Evolutionary conservation across 257 asterid genomes (phyloP).

Genomic region (Handroanthus guayacan): DNA sequence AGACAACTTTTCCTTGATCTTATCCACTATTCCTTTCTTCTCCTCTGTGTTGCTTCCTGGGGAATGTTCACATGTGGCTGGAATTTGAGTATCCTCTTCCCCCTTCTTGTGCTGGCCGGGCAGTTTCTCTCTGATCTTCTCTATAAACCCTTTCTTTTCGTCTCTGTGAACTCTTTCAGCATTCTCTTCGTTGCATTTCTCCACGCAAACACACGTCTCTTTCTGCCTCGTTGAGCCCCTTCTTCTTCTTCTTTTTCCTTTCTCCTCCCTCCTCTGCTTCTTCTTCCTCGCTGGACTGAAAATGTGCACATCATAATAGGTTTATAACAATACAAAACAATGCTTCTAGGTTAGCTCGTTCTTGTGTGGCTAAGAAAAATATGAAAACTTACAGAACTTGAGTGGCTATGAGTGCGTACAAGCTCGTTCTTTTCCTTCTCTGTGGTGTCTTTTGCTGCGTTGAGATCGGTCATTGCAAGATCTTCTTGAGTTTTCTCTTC

Average conservation of each 20-base stretch:
- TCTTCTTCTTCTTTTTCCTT: conserved; percentile 48
- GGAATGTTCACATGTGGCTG: conserved; percentile 34
- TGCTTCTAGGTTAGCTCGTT: too few relatives aligned
- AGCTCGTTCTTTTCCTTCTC: too few relatives aligned
- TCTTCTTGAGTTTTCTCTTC: too few relatives aligned
- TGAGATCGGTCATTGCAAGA: too few relatives aligned
- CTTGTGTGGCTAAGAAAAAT: too few relatives aligned
- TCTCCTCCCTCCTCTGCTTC: conserved; percentile 44
- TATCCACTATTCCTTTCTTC: conserved; percentile 47
- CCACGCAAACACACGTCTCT: conserved; percentile 12
- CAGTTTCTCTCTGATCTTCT: conserved; percentile 47
- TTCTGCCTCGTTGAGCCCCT: conserved; percentile 38
- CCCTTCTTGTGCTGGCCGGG: conserved; percentile 42
- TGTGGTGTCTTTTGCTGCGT: too few relatives aligned
- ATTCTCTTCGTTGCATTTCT: conserved; percentile 29
- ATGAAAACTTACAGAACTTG: too few relatives aligned
- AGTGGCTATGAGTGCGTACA: too few relatives aligned
- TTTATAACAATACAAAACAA: too few relatives aligned
- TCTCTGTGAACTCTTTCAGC: conserved; percentile 29
- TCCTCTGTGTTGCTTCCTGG: conserved; percentile 38
- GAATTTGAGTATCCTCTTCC: conserved; percentile 17
- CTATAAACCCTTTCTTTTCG: conserved; percentile 43
- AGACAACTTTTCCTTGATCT: conserved; percentile 47
- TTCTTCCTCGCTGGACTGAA: conserved; percentile 53
- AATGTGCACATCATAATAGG: not conserved